Evolutionary conservation across 306 rosid genomes (phyloP).

Genomic region (Trichosanthes cucumerina): DNA sequence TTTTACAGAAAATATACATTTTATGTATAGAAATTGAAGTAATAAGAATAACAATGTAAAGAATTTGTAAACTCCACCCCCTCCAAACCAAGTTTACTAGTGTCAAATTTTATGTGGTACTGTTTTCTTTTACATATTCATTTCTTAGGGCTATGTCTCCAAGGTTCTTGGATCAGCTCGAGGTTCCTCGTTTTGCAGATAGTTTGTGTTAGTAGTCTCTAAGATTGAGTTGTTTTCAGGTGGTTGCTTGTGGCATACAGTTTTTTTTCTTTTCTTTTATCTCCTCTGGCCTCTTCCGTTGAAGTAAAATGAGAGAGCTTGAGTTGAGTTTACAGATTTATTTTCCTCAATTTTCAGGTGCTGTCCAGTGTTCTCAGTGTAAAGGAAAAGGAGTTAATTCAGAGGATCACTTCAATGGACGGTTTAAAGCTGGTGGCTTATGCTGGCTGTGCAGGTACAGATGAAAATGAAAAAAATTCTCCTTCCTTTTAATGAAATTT

Average conservation of each 20-base stretch:
- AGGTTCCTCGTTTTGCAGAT: not conserved
- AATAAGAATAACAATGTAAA: not conserved
- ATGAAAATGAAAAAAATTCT: not conserved
- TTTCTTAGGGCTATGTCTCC: not conserved
- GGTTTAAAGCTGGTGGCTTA: conserved; percentile 76
- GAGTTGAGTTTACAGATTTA: not conserved
- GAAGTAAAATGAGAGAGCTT: not conserved
- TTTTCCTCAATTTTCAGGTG: conserved; percentile 39
- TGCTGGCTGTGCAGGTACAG: conserved; percentile 97
- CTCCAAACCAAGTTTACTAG: not conserved
- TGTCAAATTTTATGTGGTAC: not conserved
- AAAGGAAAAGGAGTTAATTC: conserved; percentile 78
- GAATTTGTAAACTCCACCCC: not conserved
- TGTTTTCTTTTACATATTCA: not conserved
- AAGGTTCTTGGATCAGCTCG: not conserved
- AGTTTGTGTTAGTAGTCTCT: not conserved
- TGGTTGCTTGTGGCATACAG: not conserved
- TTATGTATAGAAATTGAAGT: not conserved
- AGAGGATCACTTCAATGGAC: conserved; percentile 90
- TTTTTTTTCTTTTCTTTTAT: not conserved
- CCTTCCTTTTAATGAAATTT: not conserved
- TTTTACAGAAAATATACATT: not conserved
- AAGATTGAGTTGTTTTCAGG: not conserved
- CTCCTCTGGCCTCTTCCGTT: not conserved
- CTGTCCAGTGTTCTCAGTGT: conserved; percentile 55